phyloP scores from a whole-genome alignment of 495 filamentous ascomycete species.

The Penicillium egyptiacum region DNA sequence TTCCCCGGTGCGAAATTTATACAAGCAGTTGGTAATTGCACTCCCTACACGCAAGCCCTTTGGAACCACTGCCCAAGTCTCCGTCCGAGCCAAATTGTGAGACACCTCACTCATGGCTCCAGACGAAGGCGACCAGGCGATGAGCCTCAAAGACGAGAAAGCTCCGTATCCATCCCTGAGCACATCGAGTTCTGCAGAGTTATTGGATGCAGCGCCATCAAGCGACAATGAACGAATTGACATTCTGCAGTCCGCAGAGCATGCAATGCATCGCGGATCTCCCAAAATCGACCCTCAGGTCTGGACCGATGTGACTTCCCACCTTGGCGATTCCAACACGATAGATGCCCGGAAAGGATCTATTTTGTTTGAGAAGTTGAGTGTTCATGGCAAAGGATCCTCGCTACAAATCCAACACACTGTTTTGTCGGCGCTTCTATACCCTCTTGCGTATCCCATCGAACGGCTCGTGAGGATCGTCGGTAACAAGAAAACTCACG shows the following conservation, averaged over 20 bases:
- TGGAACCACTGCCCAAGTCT: background rate
- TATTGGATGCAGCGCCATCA: background rate
- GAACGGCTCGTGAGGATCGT: background rate
- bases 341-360: background rate
- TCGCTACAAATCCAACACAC: background rate
- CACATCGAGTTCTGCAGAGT: background rate
- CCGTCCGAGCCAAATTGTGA: background rate
- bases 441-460: background rate
- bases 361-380: background rate
- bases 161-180: background rate
- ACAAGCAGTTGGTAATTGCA: background rate
- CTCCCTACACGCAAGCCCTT: background rate
- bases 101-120: background rate
- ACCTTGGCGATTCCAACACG: background rate
- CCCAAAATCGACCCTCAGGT: background rate
- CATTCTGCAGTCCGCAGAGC: too few species aligned
- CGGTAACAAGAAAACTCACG: background rate
- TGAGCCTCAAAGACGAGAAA: background rate
- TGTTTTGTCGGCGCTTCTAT: background rate
- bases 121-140: background rate
- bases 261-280: background rate
- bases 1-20: background rate
- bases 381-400: background rate
- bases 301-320: background rate
- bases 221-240: background rate